Evolutionary conservation across 2,329 filamentous ascomycete species (phyloP).

Genomic region (Rhynchosporium secalis): DNA sequence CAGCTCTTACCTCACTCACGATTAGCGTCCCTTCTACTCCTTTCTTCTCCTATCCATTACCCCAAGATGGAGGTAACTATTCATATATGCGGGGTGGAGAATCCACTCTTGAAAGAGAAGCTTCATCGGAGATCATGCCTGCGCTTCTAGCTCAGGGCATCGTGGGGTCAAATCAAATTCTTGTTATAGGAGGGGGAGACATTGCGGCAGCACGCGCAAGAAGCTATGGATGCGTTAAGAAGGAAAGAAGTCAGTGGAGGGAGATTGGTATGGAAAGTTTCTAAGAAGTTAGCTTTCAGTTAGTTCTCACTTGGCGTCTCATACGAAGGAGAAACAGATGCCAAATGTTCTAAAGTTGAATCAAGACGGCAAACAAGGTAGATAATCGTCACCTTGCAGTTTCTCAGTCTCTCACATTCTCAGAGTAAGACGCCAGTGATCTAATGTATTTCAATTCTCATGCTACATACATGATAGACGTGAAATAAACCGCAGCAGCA

Average conservation of each 20-base stretch:
- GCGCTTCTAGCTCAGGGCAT: constrained; percentile 41
- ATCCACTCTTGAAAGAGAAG: constrained; percentile 44
- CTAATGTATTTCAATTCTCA: constrained; percentile 36
- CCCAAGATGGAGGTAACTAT: not conserved
- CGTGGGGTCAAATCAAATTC: constrained; percentile 45
- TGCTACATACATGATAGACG: constrained; percentile 37
- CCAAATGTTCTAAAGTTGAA: too few relatives aligned
- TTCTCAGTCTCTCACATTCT: not conserved
- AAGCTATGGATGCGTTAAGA: constrained; percentile 46
- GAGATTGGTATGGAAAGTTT: constrained; percentile 42
- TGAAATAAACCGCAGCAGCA: constrained; percentile 29
- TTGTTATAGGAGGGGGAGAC: constrained; percentile 45
- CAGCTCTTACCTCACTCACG: constrained; percentile 27
- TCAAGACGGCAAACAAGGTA: too few relatives aligned
- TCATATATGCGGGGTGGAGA: not conserved
- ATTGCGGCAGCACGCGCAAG: constrained; percentile 40
- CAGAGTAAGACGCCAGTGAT: constrained; percentile 2
- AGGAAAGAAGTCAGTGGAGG: constrained; percentile 48
- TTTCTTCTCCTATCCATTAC: not conserved
- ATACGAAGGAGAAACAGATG: too few relatives aligned
- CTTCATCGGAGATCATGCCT: constrained; percentile 35
- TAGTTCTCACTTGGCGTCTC: too few relatives aligned
- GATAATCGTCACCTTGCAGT: not conserved
- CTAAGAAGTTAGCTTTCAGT: constrained; percentile 28
- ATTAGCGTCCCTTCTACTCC: not conserved